Evolutionary conservation across 345 rosid species (phyloP), one percentile per base, ranked within the genome.

Genomic region (Populus alba): DNA sequence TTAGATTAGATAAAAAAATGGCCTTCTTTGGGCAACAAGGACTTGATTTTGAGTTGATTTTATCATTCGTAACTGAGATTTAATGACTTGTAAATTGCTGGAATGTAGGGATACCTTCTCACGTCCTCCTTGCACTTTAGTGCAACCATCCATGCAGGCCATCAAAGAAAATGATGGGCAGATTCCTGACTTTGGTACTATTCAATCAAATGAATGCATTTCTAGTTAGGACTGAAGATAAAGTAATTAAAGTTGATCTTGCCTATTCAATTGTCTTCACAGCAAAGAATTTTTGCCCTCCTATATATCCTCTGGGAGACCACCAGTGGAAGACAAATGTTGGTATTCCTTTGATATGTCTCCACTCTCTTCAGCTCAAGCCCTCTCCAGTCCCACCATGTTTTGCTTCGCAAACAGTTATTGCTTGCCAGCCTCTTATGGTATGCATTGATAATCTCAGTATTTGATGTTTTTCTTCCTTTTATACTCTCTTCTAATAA

Each of bases 381-480:
- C 99, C 99, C 62, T 90, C 97, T 55, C 98, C 99, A 47, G 82
- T 76, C 55, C 97, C 98, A 6, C 97, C 98, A 39, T 83, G 84
- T 70, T 90, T 91, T 83, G 95, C 97, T 73, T 89, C 95, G 8
- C 88, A 90, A 86, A 94, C 97, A 4, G 97, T 90, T 67, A 91
- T 96, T 79, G 86, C 82, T 78, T 96, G 95, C 87, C 97, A 92
- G 89, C 97, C 99, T 49, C 97, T 96, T 81, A 88, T 87, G 97
- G 99, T 96, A 89, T 77, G 85, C 68, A 55, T 75, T 75, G 23
- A 75, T 67, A 65, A 71, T 69, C 68, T 75, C 62, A 22, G 53
- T 23, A 38, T 67, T 68, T 12, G 68, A 8, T 35, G 29, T 51
- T 70, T 78, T 45, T 55, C 68, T 35, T 72, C 78, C 45, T 3